Base-by-base conservation (phyloP, 2,329 filamentous ascomycete species). In the Talaromyces amestolkiae region DNA sequence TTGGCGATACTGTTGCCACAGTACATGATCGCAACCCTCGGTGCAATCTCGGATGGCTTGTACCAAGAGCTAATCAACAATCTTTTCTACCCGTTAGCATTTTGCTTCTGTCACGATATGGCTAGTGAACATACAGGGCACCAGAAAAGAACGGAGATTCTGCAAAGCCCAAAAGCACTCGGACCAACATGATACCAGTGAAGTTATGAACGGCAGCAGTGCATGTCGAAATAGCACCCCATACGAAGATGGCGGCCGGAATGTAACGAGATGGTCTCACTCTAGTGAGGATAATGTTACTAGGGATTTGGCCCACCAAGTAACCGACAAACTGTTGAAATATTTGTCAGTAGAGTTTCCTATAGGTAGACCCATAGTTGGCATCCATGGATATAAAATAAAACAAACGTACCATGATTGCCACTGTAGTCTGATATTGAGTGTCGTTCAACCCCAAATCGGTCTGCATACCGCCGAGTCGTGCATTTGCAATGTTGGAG, bases 401-500 rank as follows among this genome's bases (percentile, higher is more conserved):
- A 31, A 31, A 31, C 7, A 6, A 31, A 31, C n/a, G 19, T 72
- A 90, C 90, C 24, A 91, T 77, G 64, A 91, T 89, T 67, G 81
- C 84, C 54, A 88, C 77, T 65, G 85, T 87, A 3, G 87, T 88
- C 65, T 87, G 84, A 72, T 91, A 91, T 73, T 91, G 79, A 3
- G 82, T 83, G 69, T 85, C 78, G 47, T 76, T 75, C 67, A 90
- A 79, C 1, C 79, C 73, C 24, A 90, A 77, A 61, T 91, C 89
- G 9, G 81, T 79, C 65, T 89, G 85, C 22, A 91, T 79, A 6
- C 88, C 88, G 72, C 87, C 86, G 61, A 91, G 81, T 24, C 86
- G 83, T 1, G 89, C 89, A 0, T 87, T 84, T 2, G 87, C 87
- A 68, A 91, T 89, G 75, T 90, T 89, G 74, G 89, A 89, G 41